Evolutionary conservation across 805 yeast species (phyloP).

Genomic region (Blastobotrys attinorum): DNA sequence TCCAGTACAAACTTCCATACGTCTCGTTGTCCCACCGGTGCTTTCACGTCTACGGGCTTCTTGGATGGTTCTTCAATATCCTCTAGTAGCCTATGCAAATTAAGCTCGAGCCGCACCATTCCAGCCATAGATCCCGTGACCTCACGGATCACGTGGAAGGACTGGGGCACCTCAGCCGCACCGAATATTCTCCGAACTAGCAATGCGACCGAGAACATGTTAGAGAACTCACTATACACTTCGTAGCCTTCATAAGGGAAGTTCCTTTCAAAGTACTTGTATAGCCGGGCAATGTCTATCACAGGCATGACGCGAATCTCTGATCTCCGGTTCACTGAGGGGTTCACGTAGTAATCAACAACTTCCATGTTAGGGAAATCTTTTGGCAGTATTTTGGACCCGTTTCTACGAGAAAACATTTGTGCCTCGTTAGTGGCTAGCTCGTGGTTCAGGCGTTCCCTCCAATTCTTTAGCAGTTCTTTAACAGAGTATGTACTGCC

Average conservation of each 20-base stretch:
- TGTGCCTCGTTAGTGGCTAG: slow-evolving; percentile 17
- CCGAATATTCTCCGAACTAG: slow-evolving; percentile 3
- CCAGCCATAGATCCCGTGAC: background rate
- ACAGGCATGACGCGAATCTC: background rate
- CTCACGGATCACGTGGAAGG: background rate
- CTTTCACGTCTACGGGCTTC: background rate
- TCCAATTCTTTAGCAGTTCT: slow-evolving; percentile 6
- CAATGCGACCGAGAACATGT: slow-evolving; percentile 3
- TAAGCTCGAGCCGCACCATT: background rate
- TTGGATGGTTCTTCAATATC: background rate
- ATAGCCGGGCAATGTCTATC: background rate
- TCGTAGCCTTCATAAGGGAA: background rate
- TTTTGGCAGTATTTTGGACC: slow-evolving; percentile 6
- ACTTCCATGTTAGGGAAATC: slow-evolving; percentile 14
- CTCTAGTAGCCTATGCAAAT: background rate
- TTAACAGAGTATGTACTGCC: no score
- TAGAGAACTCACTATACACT: slow-evolving; percentile 1
- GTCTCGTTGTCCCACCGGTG: background rate
- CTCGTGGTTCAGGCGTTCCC: slow-evolving; percentile 15
- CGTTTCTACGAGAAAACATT: slow-evolving; percentile 12
- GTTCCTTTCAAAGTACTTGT: background rate
- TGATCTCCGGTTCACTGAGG: slow-evolving; percentile 1
- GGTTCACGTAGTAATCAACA: slow-evolving; percentile 8
- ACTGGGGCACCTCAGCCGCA: background rate
- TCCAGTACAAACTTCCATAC: background rate